Evolutionary conservation across 2,329 filamentous ascomycete genomes (phyloP), one percentile per base, ranked within the genome.

Genomic region (Penicillium aurantiogriseum): DNA sequence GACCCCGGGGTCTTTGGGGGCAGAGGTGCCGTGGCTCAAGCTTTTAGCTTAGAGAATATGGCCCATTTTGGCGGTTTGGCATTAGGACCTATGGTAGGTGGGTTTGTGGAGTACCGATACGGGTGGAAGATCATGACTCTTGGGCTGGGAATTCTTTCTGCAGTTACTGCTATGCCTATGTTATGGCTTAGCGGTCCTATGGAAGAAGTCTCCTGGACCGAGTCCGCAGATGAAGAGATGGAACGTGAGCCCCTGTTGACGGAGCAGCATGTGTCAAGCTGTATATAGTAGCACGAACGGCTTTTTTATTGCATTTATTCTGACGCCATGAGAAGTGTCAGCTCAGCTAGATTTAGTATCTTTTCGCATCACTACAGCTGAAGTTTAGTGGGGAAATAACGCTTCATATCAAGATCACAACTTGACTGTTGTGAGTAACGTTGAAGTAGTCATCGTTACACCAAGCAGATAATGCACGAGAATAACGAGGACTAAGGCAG

Each of bases 1-100:
- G 59, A 86, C 81, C 62, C 82, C 83, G 21, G 90, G 88, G 73
- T 95, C 89, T 68, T 88, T 83, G 52, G 85, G 4, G 56, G 62
- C 7, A 59, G 60, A 13, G 66, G 66, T 4, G 85, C 85, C 0
- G 87, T 86, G 68, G 85, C 85, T 2, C 85, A 88, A 68, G 74
- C 88, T 0, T 88, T 87, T 70, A 84, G 82, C 2, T 74, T 88
- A 58, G 85, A 83, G 61, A 83, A 80, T 17, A 80, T 87, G 76
- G 78, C 85, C 0, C 88, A 84, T 68, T 81, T 80, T 56, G 73
- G 76, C 0, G 86, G 86, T 0, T 71, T 87, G 43, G 81, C 83
- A 0, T 51, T 86, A 3, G 86, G 86, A 0, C 85, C 86, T 0
- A 67, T 86, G 15, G 62, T 84, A 21, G 81, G 79, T 4, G 85